phyloP scores from a whole-genome alignment of 169 alveolate genomes.

The Cyclospora cayetanensis region DNA sequence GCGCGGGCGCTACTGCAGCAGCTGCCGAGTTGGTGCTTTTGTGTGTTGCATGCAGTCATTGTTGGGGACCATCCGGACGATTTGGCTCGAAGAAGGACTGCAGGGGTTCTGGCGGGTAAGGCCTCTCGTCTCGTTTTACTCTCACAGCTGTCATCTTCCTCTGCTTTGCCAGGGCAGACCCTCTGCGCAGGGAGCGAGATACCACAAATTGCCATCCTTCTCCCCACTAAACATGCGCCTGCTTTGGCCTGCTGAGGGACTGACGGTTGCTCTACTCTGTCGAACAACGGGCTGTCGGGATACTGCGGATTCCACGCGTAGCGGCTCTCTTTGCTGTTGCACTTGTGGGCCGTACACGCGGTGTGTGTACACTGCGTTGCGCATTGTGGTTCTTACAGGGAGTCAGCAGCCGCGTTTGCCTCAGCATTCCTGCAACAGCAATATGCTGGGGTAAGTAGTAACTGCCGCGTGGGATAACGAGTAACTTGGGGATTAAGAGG shows the following conservation, averaged over 20 bases:
- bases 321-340: not conserved
- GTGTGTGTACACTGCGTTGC: not conserved
- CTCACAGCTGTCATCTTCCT: not conserved
- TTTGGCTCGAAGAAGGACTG: constrained; percentile 59
- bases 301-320: too few species aligned
- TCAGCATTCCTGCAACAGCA: constrained; percentile 55
- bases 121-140: not conserved
- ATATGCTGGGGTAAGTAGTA: constrained; percentile 51
- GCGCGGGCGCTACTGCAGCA: not conserved
- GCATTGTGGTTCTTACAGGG: constrained; percentile 22
- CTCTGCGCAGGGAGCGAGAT: not conserved
- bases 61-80: constrained; percentile 24
- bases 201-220: not conserved
- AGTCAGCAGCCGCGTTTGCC: constrained; percentile 22
- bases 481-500: not conserved
- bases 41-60: constrained; percentile 40
- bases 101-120: constrained; percentile 69
- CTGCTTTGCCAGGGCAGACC: not conserved
- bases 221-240: too few species aligned
- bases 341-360: not conserved
- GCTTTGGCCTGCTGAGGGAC: too few species aligned
- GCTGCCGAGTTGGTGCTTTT: not conserved
- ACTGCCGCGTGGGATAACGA: too few species aligned
- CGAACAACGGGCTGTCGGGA: too few species aligned
- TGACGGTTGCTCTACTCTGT: too few species aligned